A percentile compares a stretch with the other conserved stretches of the same genome.
Evolutionary conservation across 176 grass and related monocot species (phyloP).

Genomic region (Stipa capillata): DNA sequence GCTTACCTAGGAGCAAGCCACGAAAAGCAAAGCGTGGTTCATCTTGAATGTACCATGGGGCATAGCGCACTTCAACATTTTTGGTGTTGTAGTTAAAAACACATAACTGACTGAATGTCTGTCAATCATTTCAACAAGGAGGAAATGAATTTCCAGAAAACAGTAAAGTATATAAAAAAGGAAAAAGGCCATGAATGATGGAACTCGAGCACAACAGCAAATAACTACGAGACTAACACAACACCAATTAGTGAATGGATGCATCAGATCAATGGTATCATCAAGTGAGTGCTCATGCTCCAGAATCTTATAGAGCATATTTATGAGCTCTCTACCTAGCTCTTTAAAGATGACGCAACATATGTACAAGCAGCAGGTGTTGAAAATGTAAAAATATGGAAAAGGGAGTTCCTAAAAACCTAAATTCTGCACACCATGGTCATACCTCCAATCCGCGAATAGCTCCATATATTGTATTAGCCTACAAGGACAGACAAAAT

Average conservation of each 20-base stretch:
- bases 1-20: slow-evolving; percentile 74
- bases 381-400: not conserved
- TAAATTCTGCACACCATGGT: not conserved
- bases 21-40: slow-evolving; percentile 83
- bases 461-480: slow-evolving; percentile 89
- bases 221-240: not conserved
- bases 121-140: slow-evolving; percentile 8
- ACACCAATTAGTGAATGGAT: not conserved
- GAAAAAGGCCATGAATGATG: not conserved
- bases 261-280: not conserved
- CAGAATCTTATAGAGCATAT: not conserved
- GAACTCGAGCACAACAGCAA: not conserved
- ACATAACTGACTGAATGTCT: slow-evolving; percentile 97
- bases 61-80: slow-evolving; percentile 67
- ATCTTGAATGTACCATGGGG: slow-evolving; percentile 93
- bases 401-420: not conserved
- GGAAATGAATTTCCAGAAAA: not conserved
- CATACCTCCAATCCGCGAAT: slow-evolving; percentile 84
- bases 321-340: not conserved
- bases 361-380: not conserved
- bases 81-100: slow-evolving; percentile 80
- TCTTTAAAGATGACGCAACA: not conserved
- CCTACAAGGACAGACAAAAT: slow-evolving; percentile 35
- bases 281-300: not conserved
- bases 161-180: not conserved